Evolutionary conservation across 805 yeast species (phyloP), one percentile per base, ranked within the genome.

Genomic region (Wickerhamiella parazyma): DNA sequence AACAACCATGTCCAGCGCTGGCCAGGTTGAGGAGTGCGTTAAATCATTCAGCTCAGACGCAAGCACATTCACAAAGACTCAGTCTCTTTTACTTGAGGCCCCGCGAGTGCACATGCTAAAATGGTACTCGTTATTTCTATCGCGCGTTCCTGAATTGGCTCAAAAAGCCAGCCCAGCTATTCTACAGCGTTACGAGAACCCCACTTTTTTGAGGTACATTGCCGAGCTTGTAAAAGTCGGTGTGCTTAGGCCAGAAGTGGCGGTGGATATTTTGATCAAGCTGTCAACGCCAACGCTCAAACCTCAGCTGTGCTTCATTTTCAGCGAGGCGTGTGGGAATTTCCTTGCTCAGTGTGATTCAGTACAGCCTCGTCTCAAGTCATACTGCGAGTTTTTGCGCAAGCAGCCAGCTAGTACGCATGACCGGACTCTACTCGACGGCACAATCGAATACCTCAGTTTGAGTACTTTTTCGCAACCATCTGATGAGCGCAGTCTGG

Each of bases 191-290:
- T 35, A 16, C 17, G 43, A 40, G 9, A 25, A 11, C 17, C 37
- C 20, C 6, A 20, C 19, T 3, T 33, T 24, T 25, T 22, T 40
- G 24, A 22, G 35, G 9, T 40, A 33, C 22, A n/a, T 33, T 12
- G 43, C 38, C 12, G 43, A 40, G 17, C 38, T 40, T 10, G 33
- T 22, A 18, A 40, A 40, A 16, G 17, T 22, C 2, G 33, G 33
- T 3, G 38, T 33, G 16, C 35, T 40, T 9, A 16, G 33, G 3
- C 25, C 43, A 8, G 25, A 24, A 11, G 25, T 14, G 8, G 43
- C 38, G n/a, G 33, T 40, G 18, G 43, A 40, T 14, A 29, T 40
- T 21, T 22, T 40, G 14, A 40, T 40, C 33, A 33, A 40, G 20
- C 26, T 40, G 12, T 24, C 43, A 25, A 22, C 36, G 17, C 43